Evolutionary conservation across 2,329 filamentous ascomycete genomes (phyloP), one percentile per base, ranked within the genome.

Genomic region (Hyphodiscus sp.): DNA sequence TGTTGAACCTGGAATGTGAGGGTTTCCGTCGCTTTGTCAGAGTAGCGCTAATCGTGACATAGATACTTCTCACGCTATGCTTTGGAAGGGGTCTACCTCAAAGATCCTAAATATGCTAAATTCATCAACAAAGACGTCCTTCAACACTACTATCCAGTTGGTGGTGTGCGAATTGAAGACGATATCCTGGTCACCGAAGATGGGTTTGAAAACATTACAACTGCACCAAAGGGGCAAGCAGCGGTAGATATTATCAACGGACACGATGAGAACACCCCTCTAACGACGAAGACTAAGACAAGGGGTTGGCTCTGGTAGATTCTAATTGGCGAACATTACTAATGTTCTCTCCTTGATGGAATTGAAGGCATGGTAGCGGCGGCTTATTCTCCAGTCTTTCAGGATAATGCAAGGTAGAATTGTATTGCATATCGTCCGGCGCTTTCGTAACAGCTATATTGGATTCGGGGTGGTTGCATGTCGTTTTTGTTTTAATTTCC

Each of bases 161-260:
- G 92, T 16, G 94, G 94, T 33, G 90, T 96, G 23, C 81, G 94
- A 46, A 95, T 97, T 57, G 94, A 99, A 73, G 91, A 97, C 66
- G 89, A 92, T 68, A 79, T 97, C 41, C 75, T 94, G 20, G 83
- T 97, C 47, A 94, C 87, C 1, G 76, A 86, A 56, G 74, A 80
- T 20, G 91, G 91, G 0, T 83, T 83, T 63, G 91, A 96, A 71
- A 95, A 95, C 66, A 67, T 97, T 67, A 95, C 91, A 1, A 78
- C 79, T 1, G 87, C 87, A 29, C 87, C 89, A 0, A 95, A 95
- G 73, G 81, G 82, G 1, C 77, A 86, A 50, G 84, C 89, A 65
- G 72, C 91, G 63, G 72, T 91, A 66, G 75, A 76, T 57, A 74
- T 87, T 47, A 79, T 86, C 49, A 80, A 63, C 46, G 60, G 52